Evolutionary conservation across 2,329 filamentous ascomycete species (phyloP).

Genomic region (Pyrenophora teres): DNA sequence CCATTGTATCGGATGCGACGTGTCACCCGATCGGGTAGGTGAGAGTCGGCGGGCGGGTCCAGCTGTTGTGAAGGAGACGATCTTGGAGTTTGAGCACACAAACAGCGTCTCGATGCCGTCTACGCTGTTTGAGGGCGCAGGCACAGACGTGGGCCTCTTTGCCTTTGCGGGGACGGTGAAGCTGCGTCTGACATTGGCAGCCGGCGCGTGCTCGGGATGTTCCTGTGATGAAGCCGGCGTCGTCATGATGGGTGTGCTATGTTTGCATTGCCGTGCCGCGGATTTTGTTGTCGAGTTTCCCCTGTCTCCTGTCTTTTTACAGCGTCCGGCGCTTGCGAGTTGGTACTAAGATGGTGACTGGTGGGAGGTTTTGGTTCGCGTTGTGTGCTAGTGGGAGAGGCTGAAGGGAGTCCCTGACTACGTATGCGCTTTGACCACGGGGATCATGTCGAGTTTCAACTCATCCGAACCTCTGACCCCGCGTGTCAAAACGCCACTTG

Average conservation of each 20-base stretch:
- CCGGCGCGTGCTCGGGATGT: conserved; percentile 31
- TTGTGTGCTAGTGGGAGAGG: conserved; percentile 8
- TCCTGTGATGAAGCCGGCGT: conserved; percentile 34
- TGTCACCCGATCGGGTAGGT: conserved; percentile 44
- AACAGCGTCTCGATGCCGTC: conserved; percentile 71
- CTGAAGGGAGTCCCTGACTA: conserved; percentile 17
- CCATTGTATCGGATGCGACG: conserved; percentile 68
- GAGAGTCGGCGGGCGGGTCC: conserved; percentile 42
- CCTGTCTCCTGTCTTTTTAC: neutral
- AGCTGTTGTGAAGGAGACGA: conserved; percentile 65
- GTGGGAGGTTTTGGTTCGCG: neutral
- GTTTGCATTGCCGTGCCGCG: conserved; percentile 27
- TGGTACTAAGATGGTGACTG: neutral
- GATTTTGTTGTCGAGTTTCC: neutral
- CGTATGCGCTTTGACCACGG: conserved; percentile 13
- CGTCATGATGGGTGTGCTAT: conserved; percentile 40
- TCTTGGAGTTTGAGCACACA: conserved; percentile 72
- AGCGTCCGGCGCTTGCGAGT: conserved; percentile 8
- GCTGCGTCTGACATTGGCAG: conserved; percentile 35
- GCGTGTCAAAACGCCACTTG: conserved; percentile 2
- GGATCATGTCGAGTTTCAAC: conserved; percentile 11
- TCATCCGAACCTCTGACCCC: conserved; percentile 13
- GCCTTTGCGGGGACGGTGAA: conserved; percentile 55
- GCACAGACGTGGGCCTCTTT: conserved; percentile 33
- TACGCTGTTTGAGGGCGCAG: conserved; percentile 48